Evolutionary conservation across 805 yeast species (phyloP).

Genomic region (Cyberlindnera galapagoensis): DNA sequence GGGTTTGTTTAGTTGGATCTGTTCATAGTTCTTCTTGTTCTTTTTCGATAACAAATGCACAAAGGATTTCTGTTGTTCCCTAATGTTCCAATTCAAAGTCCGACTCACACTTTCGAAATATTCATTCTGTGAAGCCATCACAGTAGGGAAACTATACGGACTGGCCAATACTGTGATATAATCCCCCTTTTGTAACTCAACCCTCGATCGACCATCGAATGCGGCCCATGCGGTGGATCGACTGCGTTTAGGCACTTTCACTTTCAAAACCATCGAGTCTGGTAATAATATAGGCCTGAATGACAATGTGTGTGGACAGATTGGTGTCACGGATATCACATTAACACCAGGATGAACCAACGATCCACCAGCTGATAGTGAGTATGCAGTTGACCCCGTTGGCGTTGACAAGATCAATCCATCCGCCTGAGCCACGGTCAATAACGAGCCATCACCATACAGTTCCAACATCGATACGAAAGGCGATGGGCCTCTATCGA

Average conservation of each 20-base stretch:
- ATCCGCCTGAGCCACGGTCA: conserved; percentile 91
- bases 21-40: conserved; percentile 41
- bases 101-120: conserved; percentile 80
- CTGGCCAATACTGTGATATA: conserved; percentile 81
- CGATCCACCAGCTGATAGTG: conserved; percentile 92
- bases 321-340: conserved; percentile 89
- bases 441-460: conserved; percentile 77
- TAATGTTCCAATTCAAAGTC: conserved; percentile 87
- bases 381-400: conserved; percentile 94
- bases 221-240: conserved; percentile 95
- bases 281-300: conserved; percentile 90
- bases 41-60: conserved; percentile 52
- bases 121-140: conserved; percentile 65
- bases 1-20: conserved; percentile 19
- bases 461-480: conserved; percentile 84
- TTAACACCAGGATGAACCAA: conserved; percentile 91
- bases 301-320: conserved; percentile 91
- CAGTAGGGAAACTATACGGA: conserved; percentile 92
- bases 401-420: conserved; percentile 92
- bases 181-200: conserved; percentile 77
- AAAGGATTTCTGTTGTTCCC: conserved; percentile 84
- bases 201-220: conserved; percentile 87
- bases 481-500: conserved; percentile 93
- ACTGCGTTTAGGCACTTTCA: conserved; percentile 75
- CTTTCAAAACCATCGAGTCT: conserved; percentile 81